Base-by-base conservation (phyloP, 108 stramenopile species). In the Hondaea fermentalgiana region DNA sequence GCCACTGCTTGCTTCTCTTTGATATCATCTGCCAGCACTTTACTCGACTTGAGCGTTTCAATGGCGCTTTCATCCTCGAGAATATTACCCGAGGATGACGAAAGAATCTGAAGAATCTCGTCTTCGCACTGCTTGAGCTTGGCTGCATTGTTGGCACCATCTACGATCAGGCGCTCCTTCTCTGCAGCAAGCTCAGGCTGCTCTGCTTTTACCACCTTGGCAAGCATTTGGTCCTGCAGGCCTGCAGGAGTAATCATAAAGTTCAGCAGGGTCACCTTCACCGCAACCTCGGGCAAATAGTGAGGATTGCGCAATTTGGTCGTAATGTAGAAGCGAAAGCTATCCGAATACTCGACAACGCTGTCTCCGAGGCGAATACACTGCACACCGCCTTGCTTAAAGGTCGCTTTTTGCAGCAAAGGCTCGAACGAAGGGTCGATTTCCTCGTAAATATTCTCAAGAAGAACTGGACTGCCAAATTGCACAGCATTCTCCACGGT, bases 401-500 rank as follows among this genome's bases (percentile, higher is more conserved):
- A 94, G 51, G 91, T 60, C 49, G 91, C 87, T 90, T 94, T 91
- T 5, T 92, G 91, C 14, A 94, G 92, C 10, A 94, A 45, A 0
- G 94, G 94, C 88, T 94, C 94, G 8, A 94, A 72, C 19, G 93
- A 89, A 5, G 94, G 93, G 43, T 94, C 94, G 29, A 94, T 88
- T 42, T 94, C 91, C 88, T 94, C 94, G 8, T 91, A 92, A 25
- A 94, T 93, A 47, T 94, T 94, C 87, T 94, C 94, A 42, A 94
- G 71, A 12, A 94, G 91, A 44, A 94, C 94, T 29, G 93, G 93
- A n/a, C 59, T 88, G n/a, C 94, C 94, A 44, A 94, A 93, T 60
- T 93, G 93, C 29, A 94, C 87, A 45, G 93, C 91, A 57, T 94
- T 94, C 59, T 94, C 94, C 0, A 94, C 55, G 3, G 94, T 91